A percentile compares a stretch with the other conserved stretches of the same genome.
Conservation (phyloP, 1,284 basidiomycete genomes). For the Trichosporon coremiiforme region DNA sequence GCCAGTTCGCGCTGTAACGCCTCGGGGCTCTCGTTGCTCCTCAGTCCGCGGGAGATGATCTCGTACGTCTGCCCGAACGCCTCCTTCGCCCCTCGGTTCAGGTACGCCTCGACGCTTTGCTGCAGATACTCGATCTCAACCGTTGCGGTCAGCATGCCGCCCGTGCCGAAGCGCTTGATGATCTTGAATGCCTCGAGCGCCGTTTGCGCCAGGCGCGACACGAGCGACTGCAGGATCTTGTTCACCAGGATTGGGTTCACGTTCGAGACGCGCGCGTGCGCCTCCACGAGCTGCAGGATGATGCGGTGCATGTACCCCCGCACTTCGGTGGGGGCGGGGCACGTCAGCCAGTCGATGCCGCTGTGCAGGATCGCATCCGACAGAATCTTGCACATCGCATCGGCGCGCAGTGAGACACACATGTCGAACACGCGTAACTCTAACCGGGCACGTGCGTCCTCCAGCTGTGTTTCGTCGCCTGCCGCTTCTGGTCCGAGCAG, state of each 20-base stretch:
- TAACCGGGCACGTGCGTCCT: constrained; percentile 67
- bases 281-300: constrained; percentile 82
- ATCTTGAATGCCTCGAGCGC: constrained; percentile 81
- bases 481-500: constrained; percentile 76
- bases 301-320: constrained; percentile 91
- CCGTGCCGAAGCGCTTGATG: constrained; percentile 89
- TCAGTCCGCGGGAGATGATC: constrained; percentile 73
- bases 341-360: constrained; percentile 87
- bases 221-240: constrained; percentile 76
- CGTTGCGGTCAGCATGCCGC: constrained; percentile 97
- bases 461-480: constrained; percentile 74
- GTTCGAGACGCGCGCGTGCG: constrained; percentile 86
- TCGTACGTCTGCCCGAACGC: constrained; percentile 89
- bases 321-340: constrained; percentile 86
- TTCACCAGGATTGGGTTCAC: constrained; percentile 77
- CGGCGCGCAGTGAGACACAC: constrained; percentile 77
- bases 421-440: constrained; percentile 86
- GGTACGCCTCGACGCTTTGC: constrained; percentile 82
- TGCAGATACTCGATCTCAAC: constrained; percentile 99
- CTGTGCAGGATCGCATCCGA: constrained; percentile 75
- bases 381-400: constrained; percentile 68
- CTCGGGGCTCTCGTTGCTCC: constrained; percentile 60
- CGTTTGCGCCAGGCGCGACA: constrained; percentile 79
- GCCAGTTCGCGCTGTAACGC: constrained; percentile 85
- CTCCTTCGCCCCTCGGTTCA: constrained; percentile 75